Evolutionary conservation across 768 basidiomycete genomes (phyloP).

Genomic region (Lactarius psammicola): DNA sequence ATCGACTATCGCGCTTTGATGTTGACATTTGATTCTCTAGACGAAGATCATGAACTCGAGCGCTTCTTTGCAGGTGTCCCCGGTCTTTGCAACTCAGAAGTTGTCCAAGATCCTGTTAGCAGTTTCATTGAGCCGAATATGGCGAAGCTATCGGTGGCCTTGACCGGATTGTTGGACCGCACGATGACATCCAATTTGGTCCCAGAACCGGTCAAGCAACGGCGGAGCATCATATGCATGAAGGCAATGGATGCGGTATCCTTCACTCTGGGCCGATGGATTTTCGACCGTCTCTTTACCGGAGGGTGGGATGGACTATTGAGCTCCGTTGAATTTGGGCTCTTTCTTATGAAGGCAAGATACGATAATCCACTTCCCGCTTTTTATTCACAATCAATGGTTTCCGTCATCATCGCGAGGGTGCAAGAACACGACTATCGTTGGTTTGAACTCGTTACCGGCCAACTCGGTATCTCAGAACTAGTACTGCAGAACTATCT

Average conservation of each 20-base stretch:
- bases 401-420: constrained; percentile 1
- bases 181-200: constrained; percentile 1
- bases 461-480: constrained; percentile 6
- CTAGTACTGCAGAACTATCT: background rate
- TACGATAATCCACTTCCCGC: background rate
- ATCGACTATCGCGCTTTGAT: constrained; percentile 1
- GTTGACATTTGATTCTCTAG: constrained; percentile 3
- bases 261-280: no score
- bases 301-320: constrained; percentile 11
- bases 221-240: background rate
- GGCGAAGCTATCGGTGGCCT: background rate
- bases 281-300: no score
- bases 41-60: constrained; percentile 10
- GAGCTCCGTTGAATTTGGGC: constrained; percentile 14
- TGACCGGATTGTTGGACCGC: constrained; percentile 7
- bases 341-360: background rate
- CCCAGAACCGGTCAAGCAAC: background rate
- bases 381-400: background rate
- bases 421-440: background rate
- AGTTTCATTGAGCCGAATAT: constrained; percentile 5
- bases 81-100: background rate
- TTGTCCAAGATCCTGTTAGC: background rate
- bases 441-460: constrained; percentile 8
- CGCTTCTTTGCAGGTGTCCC: constrained; percentile 5
- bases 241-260: background rate